Evolutionary conservation across 2,329 filamentous ascomycete genomes (phyloP).

Genomic region (Talaromyces sp.): DNA sequence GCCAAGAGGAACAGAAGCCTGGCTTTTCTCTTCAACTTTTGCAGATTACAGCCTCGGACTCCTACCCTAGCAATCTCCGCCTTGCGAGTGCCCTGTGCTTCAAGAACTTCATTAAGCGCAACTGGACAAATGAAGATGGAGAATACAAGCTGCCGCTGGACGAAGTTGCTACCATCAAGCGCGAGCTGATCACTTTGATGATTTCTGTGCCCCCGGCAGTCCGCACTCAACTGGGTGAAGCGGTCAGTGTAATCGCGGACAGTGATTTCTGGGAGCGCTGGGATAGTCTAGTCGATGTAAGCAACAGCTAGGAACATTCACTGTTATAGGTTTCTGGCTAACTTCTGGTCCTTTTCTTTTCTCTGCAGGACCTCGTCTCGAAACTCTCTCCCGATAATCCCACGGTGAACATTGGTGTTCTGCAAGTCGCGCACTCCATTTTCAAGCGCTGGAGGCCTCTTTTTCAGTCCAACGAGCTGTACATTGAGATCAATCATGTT

Average conservation of each 20-base stretch:
- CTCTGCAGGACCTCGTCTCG: slow-evolving; percentile 75
- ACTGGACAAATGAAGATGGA: slow-evolving; percentile 95
- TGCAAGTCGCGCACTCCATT: slow-evolving; percentile 97
- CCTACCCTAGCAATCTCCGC: slow-evolving; percentile 74
- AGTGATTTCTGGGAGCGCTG: slow-evolving; percentile 96
- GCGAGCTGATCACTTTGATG: slow-evolving; percentile 94
- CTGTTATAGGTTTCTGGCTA: neutral
- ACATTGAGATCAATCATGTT: slow-evolving; percentile 95
- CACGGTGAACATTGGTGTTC: slow-evolving; percentile 85
- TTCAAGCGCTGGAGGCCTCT: slow-evolving; percentile 95
- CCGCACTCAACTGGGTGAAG: slow-evolving; percentile 92
- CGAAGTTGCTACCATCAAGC: slow-evolving; percentile 90
- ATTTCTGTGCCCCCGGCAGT: slow-evolving; percentile 84
- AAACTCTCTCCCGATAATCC: slow-evolving; percentile 80
- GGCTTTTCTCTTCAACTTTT: slow-evolving; percentile 87
- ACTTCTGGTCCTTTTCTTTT: slow-evolving; percentile 12
- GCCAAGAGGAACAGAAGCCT: slow-evolving; percentile 76
- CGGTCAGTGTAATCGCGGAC: slow-evolving; percentile 95
- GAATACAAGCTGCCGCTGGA: slow-evolving; percentile 82
- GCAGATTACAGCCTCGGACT: slow-evolving; percentile 80
- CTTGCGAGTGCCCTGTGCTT: slow-evolving; percentile 90
- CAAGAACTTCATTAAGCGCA: slow-evolving; percentile 96
- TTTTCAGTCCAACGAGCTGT: slow-evolving; percentile 89
- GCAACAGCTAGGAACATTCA: slow-evolving; percentile 25
- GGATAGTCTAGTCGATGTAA: slow-evolving; percentile 88